These are phyloP conservation scores for Colletotrichum tofieldiae DNA, from an alignment of 2,329 filamentous ascomycete species.

Conservation along the genomic window DNA sequence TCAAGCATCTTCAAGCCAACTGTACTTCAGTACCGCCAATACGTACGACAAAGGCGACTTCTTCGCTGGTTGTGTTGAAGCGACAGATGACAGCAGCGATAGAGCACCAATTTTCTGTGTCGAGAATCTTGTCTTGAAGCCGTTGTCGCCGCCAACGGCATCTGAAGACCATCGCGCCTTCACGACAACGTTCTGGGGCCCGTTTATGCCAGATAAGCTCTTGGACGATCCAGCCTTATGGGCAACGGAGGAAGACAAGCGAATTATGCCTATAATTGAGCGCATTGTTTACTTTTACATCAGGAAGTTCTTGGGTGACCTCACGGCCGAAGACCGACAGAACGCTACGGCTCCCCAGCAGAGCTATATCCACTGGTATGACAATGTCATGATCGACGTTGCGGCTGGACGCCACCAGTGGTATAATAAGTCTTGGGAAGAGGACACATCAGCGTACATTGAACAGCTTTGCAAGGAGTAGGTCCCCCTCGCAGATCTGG, in stretches of 20 bases:
- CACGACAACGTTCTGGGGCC: constrained; percentile 18
- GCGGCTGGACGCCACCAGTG: background rate
- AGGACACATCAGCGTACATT: background rate
- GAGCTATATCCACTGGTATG: constrained; percentile 22
- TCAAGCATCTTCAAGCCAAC: background rate
- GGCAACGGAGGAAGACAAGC: constrained; percentile 31
- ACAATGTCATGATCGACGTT: background rate
- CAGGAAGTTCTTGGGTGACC: background rate
- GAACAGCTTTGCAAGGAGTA: background rate
- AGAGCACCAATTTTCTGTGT: constrained; percentile 2
- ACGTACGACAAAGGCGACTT: constrained; percentile 5
- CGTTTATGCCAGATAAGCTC: background rate
- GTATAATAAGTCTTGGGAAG: background rate
- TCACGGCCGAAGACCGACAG: constrained; percentile 7
- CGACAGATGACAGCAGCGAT: background rate
- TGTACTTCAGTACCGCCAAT: constrained; percentile 8
- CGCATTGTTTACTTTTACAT: constrained; percentile 17
- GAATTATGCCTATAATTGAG: constrained; percentile 16
- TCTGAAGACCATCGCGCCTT: constrained; percentile 18
- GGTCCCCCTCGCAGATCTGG: background rate
- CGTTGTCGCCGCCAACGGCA: constrained; percentile 9
- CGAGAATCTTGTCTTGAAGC: constrained; percentile 13
- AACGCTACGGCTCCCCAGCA: background rate
- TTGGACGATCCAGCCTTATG: constrained; percentile 6
- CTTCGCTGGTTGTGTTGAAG: constrained; percentile 2